A percentile compares a stretch with the other conserved stretches of the same genome.
phyloP scores from a whole-genome alignment of 2,329 filamentous ascomycete species.

The Dryadomyces sulphureus region DNA sequence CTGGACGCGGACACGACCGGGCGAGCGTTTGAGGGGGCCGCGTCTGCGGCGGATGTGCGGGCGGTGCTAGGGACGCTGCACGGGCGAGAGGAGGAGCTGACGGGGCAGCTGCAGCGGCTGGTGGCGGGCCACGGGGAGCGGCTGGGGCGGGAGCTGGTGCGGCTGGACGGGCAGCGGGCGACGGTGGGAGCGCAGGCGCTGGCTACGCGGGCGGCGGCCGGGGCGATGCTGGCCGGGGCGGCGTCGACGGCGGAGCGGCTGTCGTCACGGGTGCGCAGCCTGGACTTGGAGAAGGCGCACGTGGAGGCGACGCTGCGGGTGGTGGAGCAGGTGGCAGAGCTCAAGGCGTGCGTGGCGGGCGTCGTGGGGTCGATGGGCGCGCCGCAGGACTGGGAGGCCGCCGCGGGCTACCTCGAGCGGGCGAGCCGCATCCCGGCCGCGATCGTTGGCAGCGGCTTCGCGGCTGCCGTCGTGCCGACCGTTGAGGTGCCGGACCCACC shows the following conservation, averaged over 20 bases:
- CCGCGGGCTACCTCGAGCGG: slow-evolving; percentile 74
- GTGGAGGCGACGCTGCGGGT: slow-evolving; percentile 84
- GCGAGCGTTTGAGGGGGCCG: not conserved
- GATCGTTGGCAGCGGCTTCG: slow-evolving; percentile 74
- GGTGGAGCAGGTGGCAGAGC: slow-evolving; percentile 90
- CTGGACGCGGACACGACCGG: too few species aligned
- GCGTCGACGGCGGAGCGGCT: slow-evolving; percentile 75
- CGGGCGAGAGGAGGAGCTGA: not conserved
- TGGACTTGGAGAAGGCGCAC: slow-evolving; percentile 82
- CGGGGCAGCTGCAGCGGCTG: not conserved
- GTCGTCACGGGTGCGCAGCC: slow-evolving; percentile 69
- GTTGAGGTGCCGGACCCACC: slow-evolving; percentile 91
- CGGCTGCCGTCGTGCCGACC: slow-evolving; percentile 82
- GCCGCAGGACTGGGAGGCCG: slow-evolving; percentile 96
- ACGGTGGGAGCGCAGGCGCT: slow-evolving; percentile 78
- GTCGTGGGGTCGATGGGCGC: slow-evolving; percentile 94
- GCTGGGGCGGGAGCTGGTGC: slow-evolving; percentile 70
- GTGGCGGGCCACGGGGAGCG: slow-evolving; percentile 41
- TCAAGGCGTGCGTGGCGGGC: slow-evolving; percentile 90
- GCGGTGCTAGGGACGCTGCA: not conserved
- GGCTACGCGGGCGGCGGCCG: slow-evolving; percentile 68
- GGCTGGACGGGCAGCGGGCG: slow-evolving; percentile 78
- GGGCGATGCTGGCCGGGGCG: slow-evolving; percentile 79
- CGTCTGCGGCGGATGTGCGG: not conserved
- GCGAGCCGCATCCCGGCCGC: slow-evolving; percentile 67